Evolutionary conservation across 2,329 filamentous ascomycete species (phyloP).

Genomic region (Didymella keratinophila): DNA sequence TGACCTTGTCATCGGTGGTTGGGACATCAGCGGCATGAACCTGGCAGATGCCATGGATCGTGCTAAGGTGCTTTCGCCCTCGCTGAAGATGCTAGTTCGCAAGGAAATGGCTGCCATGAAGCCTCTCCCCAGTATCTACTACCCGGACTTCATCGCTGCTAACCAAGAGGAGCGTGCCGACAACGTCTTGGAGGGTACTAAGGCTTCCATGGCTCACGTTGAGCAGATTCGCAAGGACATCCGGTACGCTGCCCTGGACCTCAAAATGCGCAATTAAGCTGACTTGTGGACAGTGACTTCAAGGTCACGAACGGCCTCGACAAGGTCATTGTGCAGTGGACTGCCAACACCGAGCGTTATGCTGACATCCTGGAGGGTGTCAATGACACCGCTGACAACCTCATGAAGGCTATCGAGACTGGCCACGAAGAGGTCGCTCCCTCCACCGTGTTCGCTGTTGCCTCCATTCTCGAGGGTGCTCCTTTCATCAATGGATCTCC

Average conservation of each 20-base stretch:
- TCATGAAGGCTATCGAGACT: slow-evolving; percentile 83
- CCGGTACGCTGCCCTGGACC: slow-evolving; percentile 57
- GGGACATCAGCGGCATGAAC: slow-evolving; percentile 95
- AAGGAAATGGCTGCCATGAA: slow-evolving; percentile 93
- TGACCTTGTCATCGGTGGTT: slow-evolving; percentile 92
- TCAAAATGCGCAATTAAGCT: slow-evolving; percentile 2
- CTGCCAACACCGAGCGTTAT: slow-evolving; percentile 97
- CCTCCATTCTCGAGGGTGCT: slow-evolving; percentile 85
- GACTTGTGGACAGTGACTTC: slow-evolving; percentile 68
- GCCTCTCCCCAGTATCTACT: slow-evolving; percentile 95
- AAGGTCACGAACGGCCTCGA: slow-evolving; percentile 84
- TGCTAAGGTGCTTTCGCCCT: slow-evolving; percentile 93
- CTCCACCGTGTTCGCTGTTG: slow-evolving; percentile 94
- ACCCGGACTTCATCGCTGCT: slow-evolving; percentile 98
- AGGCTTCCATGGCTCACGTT: slow-evolving; percentile 86
- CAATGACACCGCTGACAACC: slow-evolving; percentile 96
- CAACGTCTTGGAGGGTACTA: slow-evolving; percentile 83
- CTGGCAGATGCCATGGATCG: slow-evolving; percentile 93
- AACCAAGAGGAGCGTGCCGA: slow-evolving; percentile 98
- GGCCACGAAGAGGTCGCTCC: slow-evolving; percentile 93
- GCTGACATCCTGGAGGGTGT: slow-evolving; percentile 86
- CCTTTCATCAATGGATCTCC: slow-evolving; percentile 99
- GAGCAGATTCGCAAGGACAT: slow-evolving; percentile 94
- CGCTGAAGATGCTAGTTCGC: slow-evolving; percentile 84
- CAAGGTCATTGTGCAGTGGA: slow-evolving; percentile 98